Conservation (phyloP, 139 green algal genomes). For the Pleodorina starrii region DNA sequence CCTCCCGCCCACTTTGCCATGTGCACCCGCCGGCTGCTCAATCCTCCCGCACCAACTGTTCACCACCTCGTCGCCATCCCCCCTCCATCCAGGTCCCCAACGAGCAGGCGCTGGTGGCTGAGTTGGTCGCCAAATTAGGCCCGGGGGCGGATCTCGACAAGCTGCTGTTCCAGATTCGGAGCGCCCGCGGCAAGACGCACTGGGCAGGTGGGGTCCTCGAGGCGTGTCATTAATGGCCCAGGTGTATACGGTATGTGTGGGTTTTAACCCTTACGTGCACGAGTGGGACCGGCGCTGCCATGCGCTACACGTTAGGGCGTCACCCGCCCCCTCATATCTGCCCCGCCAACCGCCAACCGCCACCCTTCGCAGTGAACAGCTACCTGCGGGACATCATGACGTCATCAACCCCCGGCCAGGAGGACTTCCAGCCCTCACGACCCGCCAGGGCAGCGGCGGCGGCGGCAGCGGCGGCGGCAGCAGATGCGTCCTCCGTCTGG, state of each 20-base stretch:
- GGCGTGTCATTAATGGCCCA: too few species aligned
- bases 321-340: too few species aligned
- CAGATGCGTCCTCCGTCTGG: too few species aligned
- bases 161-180: constrained; percentile 64
- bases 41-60: too few species aligned
- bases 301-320: too few species aligned
- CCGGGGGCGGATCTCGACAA: constrained; percentile 53
- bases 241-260: too few species aligned
- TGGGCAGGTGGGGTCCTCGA: constrained; percentile 62
- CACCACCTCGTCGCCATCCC: not conserved
- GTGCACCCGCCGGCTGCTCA: too few species aligned
- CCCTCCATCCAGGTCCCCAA: constrained; percentile 37
- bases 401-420: not conserved
- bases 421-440: constrained; percentile 44
- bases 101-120: constrained; percentile 30
- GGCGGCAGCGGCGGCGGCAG: not conserved
- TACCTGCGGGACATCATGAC: constrained; percentile 56
- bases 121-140: constrained; percentile 57
- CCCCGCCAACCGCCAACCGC: too few species aligned
- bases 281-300: too few species aligned
- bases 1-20: too few species aligned
- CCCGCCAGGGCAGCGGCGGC: not conserved
- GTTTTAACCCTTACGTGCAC: too few species aligned
- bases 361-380: constrained; percentile 60
- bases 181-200: constrained; percentile 60